These are phyloP conservation scores for Omphalea diandra DNA, from an alignment of 441 rosid genomes.

Conservation along the genomic window DNA sequence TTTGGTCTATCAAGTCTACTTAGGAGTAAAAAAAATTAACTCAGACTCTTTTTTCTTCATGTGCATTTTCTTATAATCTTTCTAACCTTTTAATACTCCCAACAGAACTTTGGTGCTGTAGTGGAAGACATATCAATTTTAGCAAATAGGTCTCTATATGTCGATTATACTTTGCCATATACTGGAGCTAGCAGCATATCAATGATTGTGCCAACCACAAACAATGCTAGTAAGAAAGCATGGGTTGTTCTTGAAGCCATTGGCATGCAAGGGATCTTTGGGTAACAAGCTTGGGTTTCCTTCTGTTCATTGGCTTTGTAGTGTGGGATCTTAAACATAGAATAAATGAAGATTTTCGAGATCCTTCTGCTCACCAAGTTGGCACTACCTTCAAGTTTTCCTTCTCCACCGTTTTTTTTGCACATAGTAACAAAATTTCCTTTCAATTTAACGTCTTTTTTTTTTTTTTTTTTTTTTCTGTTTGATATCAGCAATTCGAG, in stretches of 20 bases:
- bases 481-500: too few relatives aligned
- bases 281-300: conserved; percentile 41
- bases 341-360: conserved; percentile 56
- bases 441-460: too few relatives aligned
- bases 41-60: not conserved
- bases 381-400: conserved; percentile 70
- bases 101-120: conserved; percentile 39
- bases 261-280: conserved; percentile 54
- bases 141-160: conserved; percentile 40
- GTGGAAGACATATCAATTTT: conserved; percentile 59
- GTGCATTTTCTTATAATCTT: not conserved
- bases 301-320: conserved; percentile 44
- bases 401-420: conserved; percentile 66
- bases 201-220: conserved; percentile 42
- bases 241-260: conserved; percentile 53
- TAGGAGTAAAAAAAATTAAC: conserved; percentile 12
- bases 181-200: conserved; percentile 43
- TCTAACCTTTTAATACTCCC: not conserved
- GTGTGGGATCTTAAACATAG: conserved; percentile 63
- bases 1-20: conserved; percentile 42
- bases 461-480: too few relatives aligned
- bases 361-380: conserved; percentile 40
- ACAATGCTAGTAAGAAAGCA: conserved; percentile 25
- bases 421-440: conserved; percentile 41
- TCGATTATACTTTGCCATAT: conserved; percentile 62